A percentile compares a stretch with the other conserved stretches of the same genome.
Evolutionary conservation across 2,329 filamentous ascomycete species (phyloP).

Genomic region (Dactylellina drechsleri): DNA sequence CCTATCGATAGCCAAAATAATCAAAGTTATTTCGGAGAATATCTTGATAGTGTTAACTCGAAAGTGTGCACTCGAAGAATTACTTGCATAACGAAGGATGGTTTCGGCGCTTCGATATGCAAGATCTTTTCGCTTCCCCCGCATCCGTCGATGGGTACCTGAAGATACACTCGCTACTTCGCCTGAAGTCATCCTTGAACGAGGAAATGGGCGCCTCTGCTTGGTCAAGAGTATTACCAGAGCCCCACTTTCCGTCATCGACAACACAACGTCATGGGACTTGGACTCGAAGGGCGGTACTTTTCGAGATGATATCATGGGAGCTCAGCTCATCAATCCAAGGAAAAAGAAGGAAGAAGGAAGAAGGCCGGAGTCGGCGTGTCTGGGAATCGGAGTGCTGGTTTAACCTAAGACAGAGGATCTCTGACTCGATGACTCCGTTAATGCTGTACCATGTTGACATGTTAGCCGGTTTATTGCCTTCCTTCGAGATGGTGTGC

Average conservation of each 20-base stretch:
- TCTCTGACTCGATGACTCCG: conserved; percentile 45
- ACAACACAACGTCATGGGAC: conserved; percentile 54
- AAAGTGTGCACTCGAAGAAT: not conserved
- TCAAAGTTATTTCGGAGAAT: not conserved
- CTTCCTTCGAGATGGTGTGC: conserved; percentile 13
- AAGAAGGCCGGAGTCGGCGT: not conserved
- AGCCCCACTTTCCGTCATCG: conserved; percentile 45
- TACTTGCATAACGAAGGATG: conserved; percentile 7
- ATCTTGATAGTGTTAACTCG: not conserved
- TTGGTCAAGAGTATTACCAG: no score
- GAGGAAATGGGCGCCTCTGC: not conserved
- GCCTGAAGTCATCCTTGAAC: not conserved
- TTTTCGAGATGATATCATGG: conserved; percentile 49
- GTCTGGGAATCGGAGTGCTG: not conserved
- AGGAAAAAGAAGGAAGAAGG: conserved; percentile 2
- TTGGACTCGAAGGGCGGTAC: conserved; percentile 8
- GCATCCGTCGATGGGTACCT: conserved; percentile 45
- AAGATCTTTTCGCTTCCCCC: conserved; percentile 31
- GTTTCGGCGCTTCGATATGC: conserved; percentile 32
- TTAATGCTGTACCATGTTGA: conserved; percentile 9
- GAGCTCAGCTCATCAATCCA: conserved; percentile 41
- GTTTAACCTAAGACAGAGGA: not conserved
- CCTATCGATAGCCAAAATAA: conserved; percentile 7
- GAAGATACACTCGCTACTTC: not conserved
- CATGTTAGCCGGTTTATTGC: not conserved